phyloP scores from a whole-genome alignment of 2,329 filamentous ascomycete genomes.

The Beauveria sp. region DNA sequence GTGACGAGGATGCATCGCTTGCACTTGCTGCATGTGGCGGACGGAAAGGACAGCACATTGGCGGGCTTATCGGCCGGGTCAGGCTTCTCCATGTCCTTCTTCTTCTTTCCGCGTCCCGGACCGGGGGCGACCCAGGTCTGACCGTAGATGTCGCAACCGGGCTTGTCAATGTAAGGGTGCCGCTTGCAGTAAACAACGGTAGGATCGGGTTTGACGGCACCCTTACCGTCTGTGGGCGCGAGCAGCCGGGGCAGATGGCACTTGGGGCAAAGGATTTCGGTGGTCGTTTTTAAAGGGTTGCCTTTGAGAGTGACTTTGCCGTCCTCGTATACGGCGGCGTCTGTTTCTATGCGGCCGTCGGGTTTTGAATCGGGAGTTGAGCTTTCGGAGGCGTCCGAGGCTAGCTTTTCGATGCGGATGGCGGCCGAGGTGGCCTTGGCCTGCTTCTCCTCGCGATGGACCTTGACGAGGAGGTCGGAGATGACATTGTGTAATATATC shows the following conservation, averaged over 20 bases:
- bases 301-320: conserved; percentile 61
- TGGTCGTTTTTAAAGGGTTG: conserved; percentile 63
- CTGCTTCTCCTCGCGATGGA: conserved; percentile 72
- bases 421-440: conserved; percentile 59
- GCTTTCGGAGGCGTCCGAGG: conserved; percentile 46
- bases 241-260: conserved; percentile 69
- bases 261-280: conserved; percentile 64
- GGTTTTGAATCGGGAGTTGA: conserved; percentile 46
- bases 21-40: conserved; percentile 60
- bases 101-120: conserved; percentile 67
- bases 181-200: conserved; percentile 70
- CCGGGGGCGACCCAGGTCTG: conserved; percentile 71
- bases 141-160: conserved; percentile 73
- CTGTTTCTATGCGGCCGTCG: conserved; percentile 54
- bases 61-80: conserved; percentile 47
- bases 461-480: conserved; percentile 65
- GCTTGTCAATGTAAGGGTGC: conserved; percentile 68
- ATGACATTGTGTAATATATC: conserved; percentile 71
- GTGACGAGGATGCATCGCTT: conserved; percentile 59
- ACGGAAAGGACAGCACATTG: conserved; percentile 57
- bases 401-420: conserved; percentile 56
- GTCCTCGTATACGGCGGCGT: conserved; percentile 63
- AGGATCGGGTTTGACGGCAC: conserved; percentile 57
- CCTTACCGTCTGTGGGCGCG: conserved; percentile 64
- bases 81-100: conserved; percentile 65